Evolutionary conservation across 768 basidiomycete species (phyloP).

Genomic region (Fibroporia radiculosa): DNA sequence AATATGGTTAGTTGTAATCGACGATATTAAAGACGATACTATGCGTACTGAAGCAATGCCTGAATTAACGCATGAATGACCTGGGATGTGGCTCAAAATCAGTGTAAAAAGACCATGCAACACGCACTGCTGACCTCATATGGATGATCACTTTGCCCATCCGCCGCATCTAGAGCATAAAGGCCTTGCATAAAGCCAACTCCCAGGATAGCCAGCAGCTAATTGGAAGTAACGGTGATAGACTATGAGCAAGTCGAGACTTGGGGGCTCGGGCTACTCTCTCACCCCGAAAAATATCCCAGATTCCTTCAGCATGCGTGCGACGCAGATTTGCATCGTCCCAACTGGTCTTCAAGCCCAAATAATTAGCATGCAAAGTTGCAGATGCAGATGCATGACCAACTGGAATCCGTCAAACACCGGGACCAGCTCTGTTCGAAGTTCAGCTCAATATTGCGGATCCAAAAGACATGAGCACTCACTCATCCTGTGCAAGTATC

Average conservation of each 20-base stretch:
- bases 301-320: conserved; percentile 89
- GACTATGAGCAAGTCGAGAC: neutral
- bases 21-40: too few relatives aligned
- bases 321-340: conserved; percentile 89
- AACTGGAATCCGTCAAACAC: conserved; percentile 79
- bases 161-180: conserved; percentile 86
- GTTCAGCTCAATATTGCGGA: neutral
- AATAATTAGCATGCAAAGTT: too few relatives aligned
- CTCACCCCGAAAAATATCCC: conserved; percentile 83
- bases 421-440: conserved; percentile 59
- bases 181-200: conserved; percentile 83
- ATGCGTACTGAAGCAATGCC: conserved; percentile 67
- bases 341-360: conserved; percentile 77
- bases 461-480: conserved; percentile 22
- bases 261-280: neutral
- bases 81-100: conserved; percentile 24
- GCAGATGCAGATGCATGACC: conserved; percentile 14
- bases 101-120: neutral
- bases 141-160: conserved; percentile 58
- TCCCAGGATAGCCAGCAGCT: conserved; percentile 78
- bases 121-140: conserved; percentile 31
- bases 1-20: neutral
- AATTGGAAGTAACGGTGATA: too few relatives aligned
- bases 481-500: conserved; percentile 63
- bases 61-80: conserved; percentile 70